Base-by-base conservation (phyloP, 1,284 basidiomycete genomes). In the Stygiomarasmius scandens region DNA sequence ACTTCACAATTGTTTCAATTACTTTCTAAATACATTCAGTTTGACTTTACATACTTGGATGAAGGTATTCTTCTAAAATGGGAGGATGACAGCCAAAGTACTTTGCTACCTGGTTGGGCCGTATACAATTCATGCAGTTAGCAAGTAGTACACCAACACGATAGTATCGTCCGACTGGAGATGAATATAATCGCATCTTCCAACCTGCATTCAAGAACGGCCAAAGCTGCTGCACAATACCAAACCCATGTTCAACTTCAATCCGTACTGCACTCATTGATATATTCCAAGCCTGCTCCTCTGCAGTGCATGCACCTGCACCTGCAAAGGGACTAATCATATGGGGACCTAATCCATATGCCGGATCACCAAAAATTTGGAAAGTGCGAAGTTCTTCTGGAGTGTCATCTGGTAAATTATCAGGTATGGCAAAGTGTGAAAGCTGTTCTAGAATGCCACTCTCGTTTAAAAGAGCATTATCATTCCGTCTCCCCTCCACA, bases 301-400 rank as follows among this genome's bases (percentile, higher is more conserved):
- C 64, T 5, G 34, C 46, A 10, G 64, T 64, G 1, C 64, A 56
- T 14, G 60, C 27, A 14, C 63, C 64, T 2, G 56, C 36, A 5
- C 65, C 64, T 0, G 61, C 22, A 58, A 61, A 68, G 12, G 66
- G 67, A 34, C 64, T 67, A 6, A 66, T 55, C 2, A 70, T 55
- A 10, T 62, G 57, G 2, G 52, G 49, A 1, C 58, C 48, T 8
- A 68, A 19, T 11, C 68, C 67, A 57, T 70, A 70, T 6, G 67
- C 68, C 11, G 67, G 66, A 58, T 70, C 69, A 0, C 69, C 65
- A 58, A 67, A 70, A 11, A 70, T 27, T 34, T 68, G 66, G 27
- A 64, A 63, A 29, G 54, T 60, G 1, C 54, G 59, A 2, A 52
- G 0, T 2, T 59, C 48, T 16, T 22, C 12, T 14, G 48, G 53